Percentiles rank a stretch among this genome's conserved stretches.
Conservation (phyloP, 1,139 yeast genomes). For the Yamadazyma conglobata region DNA sequence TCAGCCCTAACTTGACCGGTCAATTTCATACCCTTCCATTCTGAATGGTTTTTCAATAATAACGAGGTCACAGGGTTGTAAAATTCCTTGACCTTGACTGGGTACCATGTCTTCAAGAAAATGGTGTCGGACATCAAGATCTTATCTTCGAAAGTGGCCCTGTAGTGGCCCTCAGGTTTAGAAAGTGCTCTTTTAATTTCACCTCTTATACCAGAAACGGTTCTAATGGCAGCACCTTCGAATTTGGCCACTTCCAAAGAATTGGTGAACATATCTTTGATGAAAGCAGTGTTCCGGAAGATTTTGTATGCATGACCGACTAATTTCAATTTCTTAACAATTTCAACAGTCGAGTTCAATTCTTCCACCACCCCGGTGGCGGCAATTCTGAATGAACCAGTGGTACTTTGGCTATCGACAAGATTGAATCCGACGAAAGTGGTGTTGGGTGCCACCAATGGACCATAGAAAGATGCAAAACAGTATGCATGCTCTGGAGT, state of each 20-base stretch:
- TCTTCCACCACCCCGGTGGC: slow-evolving; percentile 98
- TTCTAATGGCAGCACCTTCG: slow-evolving; percentile 95
- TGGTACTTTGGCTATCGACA: slow-evolving; percentile 77
- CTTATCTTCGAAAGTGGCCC: slow-evolving; percentile 98
- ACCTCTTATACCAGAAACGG: slow-evolving; percentile 96
- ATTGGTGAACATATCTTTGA: slow-evolving; percentile 93
- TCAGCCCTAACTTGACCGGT: slow-evolving; percentile 93
- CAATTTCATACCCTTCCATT: slow-evolving; percentile 95
- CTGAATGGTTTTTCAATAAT: slow-evolving; percentile 66
- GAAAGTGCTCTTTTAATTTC: slow-evolving; percentile 94
- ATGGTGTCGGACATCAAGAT: slow-evolving; percentile 85
- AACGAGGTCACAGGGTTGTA: slow-evolving; percentile 96
- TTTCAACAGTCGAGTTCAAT: slow-evolving; percentile 83
- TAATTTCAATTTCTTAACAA: slow-evolving; percentile 90
- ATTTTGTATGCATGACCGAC: slow-evolving; percentile 95
- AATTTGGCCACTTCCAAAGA: slow-evolving; percentile 94
- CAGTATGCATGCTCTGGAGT: slow-evolving; percentile 99
- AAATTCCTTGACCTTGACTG: slow-evolving; percentile 83
- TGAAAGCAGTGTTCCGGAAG: slow-evolving; percentile 93
- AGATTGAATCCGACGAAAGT: slow-evolving; percentile 94
- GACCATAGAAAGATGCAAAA: slow-evolving; percentile 95
- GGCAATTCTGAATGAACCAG: slow-evolving; percentile 89
- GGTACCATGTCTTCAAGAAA: slow-evolving; percentile 94
- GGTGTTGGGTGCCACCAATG: slow-evolving; percentile 94
- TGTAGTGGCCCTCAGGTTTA: slow-evolving; percentile 92